These are phyloP conservation scores for Lentinula detonsa DNA, from an alignment of 768 basidiomycete species.

Conservation along the genomic window DNA sequence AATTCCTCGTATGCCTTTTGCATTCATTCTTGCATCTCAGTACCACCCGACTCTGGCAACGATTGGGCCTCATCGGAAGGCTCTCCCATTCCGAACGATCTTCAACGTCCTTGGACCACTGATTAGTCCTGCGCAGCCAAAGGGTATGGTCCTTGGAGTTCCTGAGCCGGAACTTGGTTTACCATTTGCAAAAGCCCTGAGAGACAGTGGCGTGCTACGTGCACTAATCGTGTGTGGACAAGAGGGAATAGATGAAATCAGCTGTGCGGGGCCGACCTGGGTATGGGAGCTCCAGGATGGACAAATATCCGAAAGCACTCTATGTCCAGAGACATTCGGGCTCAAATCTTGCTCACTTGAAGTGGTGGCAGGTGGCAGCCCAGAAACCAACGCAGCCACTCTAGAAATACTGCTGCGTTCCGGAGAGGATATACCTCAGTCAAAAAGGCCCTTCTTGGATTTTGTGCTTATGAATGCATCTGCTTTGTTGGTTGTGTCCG, in stretches of 20 bases:
- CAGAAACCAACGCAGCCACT: slow-evolving; percentile 74
- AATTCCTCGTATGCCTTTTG: slow-evolving; percentile 72
- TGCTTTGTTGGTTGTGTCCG: slow-evolving; percentile 82
- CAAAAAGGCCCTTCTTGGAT: slow-evolving; percentile 62
- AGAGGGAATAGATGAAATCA: slow-evolving; percentile 92
- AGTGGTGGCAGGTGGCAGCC: slow-evolving; percentile 67
- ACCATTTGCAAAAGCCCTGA: slow-evolving; percentile 73
- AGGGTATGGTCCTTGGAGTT: slow-evolving; percentile 89
- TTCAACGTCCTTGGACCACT: slow-evolving; percentile 95
- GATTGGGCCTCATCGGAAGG: slow-evolving; percentile 78
- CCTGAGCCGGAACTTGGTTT: slow-evolving; percentile 75
- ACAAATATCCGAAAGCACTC: slow-evolving; percentile 48
- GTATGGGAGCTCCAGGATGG: slow-evolving; percentile 79
- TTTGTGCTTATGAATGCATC: slow-evolving; percentile 91
- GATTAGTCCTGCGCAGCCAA: slow-evolving; percentile 84
- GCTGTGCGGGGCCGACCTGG: slow-evolving; percentile 84
- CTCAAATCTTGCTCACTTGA: slow-evolving; percentile 62
- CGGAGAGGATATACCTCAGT: slow-evolving; percentile 47
- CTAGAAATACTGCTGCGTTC: slow-evolving; percentile 61
- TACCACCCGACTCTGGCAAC: slow-evolving; percentile 85
- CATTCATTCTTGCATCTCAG: slow-evolving; percentile 90
- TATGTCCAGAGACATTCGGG: slow-evolving; percentile 77
- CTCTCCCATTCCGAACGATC: slow-evolving; percentile 91
- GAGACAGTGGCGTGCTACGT: slow-evolving; percentile 67
- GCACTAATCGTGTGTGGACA: slow-evolving; percentile 92